These are phyloP conservation scores for Scalesia atractyloides DNA, from an alignment of 129 eudicot species.

Conservation along the genomic window DNA sequence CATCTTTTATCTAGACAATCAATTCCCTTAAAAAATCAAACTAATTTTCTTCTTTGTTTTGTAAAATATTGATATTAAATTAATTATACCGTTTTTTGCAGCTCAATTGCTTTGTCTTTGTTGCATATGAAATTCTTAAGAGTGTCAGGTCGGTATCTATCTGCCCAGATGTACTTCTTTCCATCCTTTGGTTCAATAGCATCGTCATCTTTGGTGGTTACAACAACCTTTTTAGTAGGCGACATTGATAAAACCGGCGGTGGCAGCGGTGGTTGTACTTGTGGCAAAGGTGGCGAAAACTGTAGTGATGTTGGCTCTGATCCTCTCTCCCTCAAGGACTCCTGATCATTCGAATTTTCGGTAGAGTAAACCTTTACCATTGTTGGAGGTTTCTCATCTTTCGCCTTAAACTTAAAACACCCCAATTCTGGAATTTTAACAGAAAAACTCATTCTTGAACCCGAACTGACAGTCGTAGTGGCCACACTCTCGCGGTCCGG, in stretches of 20 bases:
- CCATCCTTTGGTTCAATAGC: conserved; percentile 32
- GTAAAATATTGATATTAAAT: neutral
- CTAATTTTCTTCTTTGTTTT: neutral
- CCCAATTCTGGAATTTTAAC: conserved; percentile 55
- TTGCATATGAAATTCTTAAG: conserved; percentile 71
- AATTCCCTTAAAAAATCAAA: neutral
- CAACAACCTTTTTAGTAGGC: conserved; percentile 14
- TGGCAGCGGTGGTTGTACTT: conserved; percentile 7
- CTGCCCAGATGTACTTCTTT: conserved; percentile 58
- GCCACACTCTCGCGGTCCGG: conserved; percentile 63
- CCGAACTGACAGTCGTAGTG: conserved; percentile 31
- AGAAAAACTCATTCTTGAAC: conserved; percentile 49
- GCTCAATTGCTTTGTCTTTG: conserved; percentile 47
- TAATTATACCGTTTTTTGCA: conserved; percentile 41
- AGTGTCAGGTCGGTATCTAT: conserved; percentile 50
- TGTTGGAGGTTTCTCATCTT: conserved; percentile 35
- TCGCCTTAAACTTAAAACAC: conserved; percentile 40
- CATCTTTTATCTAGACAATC: conserved; percentile 39
- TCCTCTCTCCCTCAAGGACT: conserved; percentile 94
- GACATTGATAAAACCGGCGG: conserved; percentile 17
- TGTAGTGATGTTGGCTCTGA: conserved; percentile 40
- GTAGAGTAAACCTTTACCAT: conserved; percentile 28
- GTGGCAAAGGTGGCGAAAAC: conserved; percentile 23
- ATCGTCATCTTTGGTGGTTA: conserved; percentile 38
- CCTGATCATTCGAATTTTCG: conserved; percentile 33